Percentiles rank a stretch among this genome's conserved stretches.
Evolutionary conservation across 352 stramenopile species (phyloP).

Genomic region (Pythium pyrilobum): DNA sequence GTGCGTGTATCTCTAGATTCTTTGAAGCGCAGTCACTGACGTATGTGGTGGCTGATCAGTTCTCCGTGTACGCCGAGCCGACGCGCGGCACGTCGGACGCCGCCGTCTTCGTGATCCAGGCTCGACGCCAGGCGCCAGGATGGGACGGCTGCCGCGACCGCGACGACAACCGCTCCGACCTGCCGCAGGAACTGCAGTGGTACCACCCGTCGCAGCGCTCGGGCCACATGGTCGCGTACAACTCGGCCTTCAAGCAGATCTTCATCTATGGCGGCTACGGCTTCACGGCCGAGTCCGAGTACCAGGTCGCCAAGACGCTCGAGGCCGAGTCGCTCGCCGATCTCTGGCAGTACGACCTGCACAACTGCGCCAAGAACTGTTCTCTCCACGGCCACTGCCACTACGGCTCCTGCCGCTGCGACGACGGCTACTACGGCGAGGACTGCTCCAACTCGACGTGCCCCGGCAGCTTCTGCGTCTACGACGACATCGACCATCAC

Average conservation of each 20-base stretch:
- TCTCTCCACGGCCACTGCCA: slow-evolving; percentile 88
- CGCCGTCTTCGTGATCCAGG: slow-evolving; percentile 85
- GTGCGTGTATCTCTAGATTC: too few relatives aligned
- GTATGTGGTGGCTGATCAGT: slow-evolving; percentile 21
- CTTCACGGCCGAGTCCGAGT: slow-evolving; percentile 66
- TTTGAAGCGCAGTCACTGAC: background rate
- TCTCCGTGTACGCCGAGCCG: slow-evolving; percentile 87
- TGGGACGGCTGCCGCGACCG: slow-evolving; percentile 95
- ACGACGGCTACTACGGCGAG: slow-evolving; percentile 94
- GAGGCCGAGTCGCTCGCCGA: slow-evolving; percentile 61
- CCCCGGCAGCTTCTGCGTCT: slow-evolving; percentile 91
- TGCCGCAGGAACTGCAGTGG: slow-evolving; percentile 73
- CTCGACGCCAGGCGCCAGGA: slow-evolving; percentile 84
- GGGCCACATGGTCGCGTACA: slow-evolving; percentile 84
- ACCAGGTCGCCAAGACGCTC: slow-evolving; percentile 53
- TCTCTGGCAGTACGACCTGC: slow-evolving; percentile 89
- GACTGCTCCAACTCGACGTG: slow-evolving; percentile 96
- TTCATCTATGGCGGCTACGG: slow-evolving; percentile 89
- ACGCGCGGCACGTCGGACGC: slow-evolving; percentile 67
- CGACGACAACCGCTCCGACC: slow-evolving; percentile 54
- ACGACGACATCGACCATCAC: slow-evolving; percentile 75
- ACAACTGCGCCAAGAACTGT: slow-evolving; percentile 93
- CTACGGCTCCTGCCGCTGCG: slow-evolving; percentile 91
- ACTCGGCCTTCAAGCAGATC: slow-evolving; percentile 52
- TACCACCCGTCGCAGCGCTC: slow-evolving; percentile 80